These are phyloP conservation scores for Globisporangium orthogonon DNA, from an alignment of 352 stramenopile species.

Conservation along the genomic window DNA sequence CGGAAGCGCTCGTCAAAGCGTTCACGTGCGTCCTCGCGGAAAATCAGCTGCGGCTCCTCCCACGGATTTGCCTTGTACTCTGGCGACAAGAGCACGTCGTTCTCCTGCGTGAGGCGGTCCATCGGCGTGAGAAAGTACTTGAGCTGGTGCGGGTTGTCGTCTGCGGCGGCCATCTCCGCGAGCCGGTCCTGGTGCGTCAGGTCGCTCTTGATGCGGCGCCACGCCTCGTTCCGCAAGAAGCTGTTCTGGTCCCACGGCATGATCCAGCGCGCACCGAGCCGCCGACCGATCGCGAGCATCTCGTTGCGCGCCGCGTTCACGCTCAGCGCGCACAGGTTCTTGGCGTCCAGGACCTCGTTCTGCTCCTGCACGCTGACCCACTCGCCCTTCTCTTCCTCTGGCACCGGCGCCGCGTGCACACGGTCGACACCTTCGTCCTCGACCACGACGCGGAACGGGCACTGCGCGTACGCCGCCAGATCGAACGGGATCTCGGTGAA, in stretches of 20 bases:
- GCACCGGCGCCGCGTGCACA: constrained; percentile 16
- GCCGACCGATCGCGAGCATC: constrained; percentile 34
- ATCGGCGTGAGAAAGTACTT: constrained; percentile 57
- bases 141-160: constrained; percentile 3
- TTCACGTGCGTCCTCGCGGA: constrained; percentile 36
- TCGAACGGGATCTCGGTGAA: constrained; percentile 41
- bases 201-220: constrained; percentile 29
- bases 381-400: constrained; percentile 13
- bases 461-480: constrained; percentile 22
- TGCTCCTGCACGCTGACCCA: constrained; percentile 25
- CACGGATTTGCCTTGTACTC: constrained; percentile 28
- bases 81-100: constrained; percentile 32
- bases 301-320: constrained; percentile 43
- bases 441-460: constrained; percentile 35
- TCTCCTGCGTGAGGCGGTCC: constrained; percentile 37
- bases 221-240: constrained; percentile 35
- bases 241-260: constrained; percentile 52
- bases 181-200: constrained; percentile 9
- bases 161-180: too few species aligned
- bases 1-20: constrained; percentile 47
- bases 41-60: constrained; percentile 56
- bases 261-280: constrained; percentile 33
- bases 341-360: constrained; percentile 38
- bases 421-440: constrained; percentile 31
- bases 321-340: constrained; percentile 43